phyloP scores from a whole-genome alignment of 169 alveolate species.

The Eimeria tenella region DNA sequence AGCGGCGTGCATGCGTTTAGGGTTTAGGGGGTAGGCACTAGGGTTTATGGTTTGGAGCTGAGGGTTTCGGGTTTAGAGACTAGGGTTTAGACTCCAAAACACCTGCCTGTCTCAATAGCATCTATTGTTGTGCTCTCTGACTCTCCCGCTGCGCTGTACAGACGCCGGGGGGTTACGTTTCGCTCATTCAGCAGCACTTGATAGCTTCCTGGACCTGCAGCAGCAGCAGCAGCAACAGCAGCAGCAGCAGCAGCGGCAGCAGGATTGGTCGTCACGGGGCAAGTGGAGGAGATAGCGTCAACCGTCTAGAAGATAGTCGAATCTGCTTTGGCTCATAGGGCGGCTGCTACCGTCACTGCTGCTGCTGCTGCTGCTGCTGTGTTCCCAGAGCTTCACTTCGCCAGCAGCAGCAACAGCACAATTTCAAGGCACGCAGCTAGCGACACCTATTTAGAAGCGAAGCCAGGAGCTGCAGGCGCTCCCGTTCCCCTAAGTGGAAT shows the following conservation, averaged over 20 bases:
- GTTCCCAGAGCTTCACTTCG: background rate
- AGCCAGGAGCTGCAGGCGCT: no score
- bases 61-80: background rate
- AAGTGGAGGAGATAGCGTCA: no score
- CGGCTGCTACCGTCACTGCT: background rate
- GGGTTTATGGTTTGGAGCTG: background rate
- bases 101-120: conserved; percentile 20
- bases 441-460: no score
- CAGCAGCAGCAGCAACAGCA: background rate
- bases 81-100: background rate
- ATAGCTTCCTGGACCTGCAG: conserved; percentile 19
- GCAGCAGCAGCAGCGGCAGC: conserved; percentile 7
- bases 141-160: background rate
- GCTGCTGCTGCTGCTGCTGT: conserved; percentile 1
- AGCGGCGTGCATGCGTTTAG: no score
- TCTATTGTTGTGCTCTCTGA: background rate
- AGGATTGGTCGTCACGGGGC: background rate
- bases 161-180: conserved; percentile 24
- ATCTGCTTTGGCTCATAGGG: no score
- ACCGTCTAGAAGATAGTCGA: no score
- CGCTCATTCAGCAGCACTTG: conserved; percentile 18
- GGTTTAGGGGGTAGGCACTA: no score
- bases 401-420: no score
- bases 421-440: no score
- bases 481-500: background rate